Evolutionary conservation across 129 eudicot genomes (phyloP).

Genomic region (Mikania micrantha): DNA sequence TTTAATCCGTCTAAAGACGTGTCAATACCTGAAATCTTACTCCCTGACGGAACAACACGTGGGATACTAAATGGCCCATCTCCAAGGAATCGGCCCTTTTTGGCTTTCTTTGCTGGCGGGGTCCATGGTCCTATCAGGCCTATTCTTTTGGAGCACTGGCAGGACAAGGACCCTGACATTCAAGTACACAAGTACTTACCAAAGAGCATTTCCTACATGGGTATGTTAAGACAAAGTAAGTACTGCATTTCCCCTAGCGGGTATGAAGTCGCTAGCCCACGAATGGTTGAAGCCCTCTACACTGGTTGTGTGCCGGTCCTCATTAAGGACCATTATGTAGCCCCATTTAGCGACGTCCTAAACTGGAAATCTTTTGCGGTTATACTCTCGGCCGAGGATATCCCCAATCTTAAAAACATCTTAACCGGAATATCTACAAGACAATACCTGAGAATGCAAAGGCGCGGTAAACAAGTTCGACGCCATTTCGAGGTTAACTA

Average conservation of each 20-base stretch:
- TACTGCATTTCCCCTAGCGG: constrained; percentile 87
- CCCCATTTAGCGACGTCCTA: constrained; percentile 72
- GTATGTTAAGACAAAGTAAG: constrained; percentile 43
- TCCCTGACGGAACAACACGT: constrained; percentile 38
- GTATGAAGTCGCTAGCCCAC: constrained; percentile 83
- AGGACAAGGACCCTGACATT: constrained; percentile 49
- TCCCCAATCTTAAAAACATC: constrained; percentile 53
- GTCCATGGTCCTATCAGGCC: constrained; percentile 74
- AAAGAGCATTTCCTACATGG: constrained; percentile 43
- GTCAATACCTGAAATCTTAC: constrained; percentile 68
- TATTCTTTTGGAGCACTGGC: constrained; percentile 63
- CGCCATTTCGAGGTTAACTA: constrained; percentile 58
- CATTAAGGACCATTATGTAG: constrained; percentile 50
- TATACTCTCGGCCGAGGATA: constrained; percentile 39
- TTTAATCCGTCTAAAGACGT: constrained; percentile 63
- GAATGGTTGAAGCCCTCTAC: constrained; percentile 79
- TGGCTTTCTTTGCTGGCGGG: constrained; percentile 83
- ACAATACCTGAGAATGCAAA: constrained; percentile 51
- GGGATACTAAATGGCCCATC: constrained; percentile 54
- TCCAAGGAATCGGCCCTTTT: constrained; percentile 41
- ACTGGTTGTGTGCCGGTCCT: constrained; percentile 74
- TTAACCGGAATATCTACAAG: constrained; percentile 32
- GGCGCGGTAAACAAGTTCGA: constrained; percentile 44
- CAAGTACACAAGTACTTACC: constrained; percentile 68
- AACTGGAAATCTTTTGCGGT: constrained; percentile 68